phyloP scores from a whole-genome alignment of 78 protist species.

The Dictyostelium intermedium region DNA sequence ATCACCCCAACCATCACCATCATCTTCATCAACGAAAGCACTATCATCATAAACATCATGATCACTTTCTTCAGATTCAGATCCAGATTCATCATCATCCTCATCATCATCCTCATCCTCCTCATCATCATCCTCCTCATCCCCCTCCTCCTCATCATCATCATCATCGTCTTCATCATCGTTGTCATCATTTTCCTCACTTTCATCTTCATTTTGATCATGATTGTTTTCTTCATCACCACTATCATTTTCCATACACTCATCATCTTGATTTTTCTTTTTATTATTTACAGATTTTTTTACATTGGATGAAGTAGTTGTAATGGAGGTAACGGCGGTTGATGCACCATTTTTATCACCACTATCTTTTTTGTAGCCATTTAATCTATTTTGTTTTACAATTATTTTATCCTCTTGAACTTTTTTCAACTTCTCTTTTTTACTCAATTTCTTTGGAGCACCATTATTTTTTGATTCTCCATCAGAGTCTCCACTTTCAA shows the following conservation, averaged over 20 bases:
- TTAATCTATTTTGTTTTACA: slow-evolving; percentile 1
- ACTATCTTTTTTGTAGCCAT: background rate
- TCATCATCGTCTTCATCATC: background rate
- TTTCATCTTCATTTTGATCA: background rate
- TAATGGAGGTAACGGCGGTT: background rate
- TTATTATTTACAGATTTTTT: background rate
- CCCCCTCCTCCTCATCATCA: background rate
- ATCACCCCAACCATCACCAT: slow-evolving; percentile 67
- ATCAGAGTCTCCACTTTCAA: background rate
- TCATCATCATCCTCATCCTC: slow-evolving; percentile 15
- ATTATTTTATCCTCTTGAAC: background rate
- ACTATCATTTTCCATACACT: too few relatives aligned
- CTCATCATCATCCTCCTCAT: slow-evolving; percentile 33
- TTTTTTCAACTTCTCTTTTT: slow-evolving; percentile 22
- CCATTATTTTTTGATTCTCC: slow-evolving; percentile 11
- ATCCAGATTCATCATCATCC: slow-evolving; percentile 2
- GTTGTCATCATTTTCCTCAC: background rate
- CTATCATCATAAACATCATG: background rate
- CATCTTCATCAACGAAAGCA: slow-evolving; percentile 34
- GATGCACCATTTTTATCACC: background rate
- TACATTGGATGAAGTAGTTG: background rate
- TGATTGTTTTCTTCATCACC: background rate
- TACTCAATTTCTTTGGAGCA: background rate
- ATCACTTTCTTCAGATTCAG: background rate
- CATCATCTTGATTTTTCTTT: background rate